Percentiles rank a stretch among this genome's conserved stretches.
Evolutionary conservation across 148 eudicot species (phyloP).

Genomic region (Diospyros lotus): DNA sequence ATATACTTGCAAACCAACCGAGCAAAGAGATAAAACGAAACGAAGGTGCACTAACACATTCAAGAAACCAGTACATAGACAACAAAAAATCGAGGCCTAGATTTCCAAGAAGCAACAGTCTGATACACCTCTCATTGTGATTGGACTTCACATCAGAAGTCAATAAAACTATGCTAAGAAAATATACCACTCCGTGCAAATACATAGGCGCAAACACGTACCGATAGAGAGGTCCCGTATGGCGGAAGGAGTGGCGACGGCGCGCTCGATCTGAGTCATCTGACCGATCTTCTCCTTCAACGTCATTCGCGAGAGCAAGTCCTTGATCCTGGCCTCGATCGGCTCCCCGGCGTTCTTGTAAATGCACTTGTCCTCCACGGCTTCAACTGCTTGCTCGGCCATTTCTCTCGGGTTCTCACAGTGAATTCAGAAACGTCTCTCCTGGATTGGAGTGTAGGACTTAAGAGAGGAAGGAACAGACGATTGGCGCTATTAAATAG

Average conservation of each 20-base stretch:
- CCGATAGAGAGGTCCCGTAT: conserved; percentile 32
- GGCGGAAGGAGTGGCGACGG: conserved; percentile 49
- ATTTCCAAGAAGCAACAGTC: too few relatives aligned
- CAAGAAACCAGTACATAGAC: too few relatives aligned
- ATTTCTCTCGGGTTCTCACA: conserved; percentile 13
- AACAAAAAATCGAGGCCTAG: too few relatives aligned
- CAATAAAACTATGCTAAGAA: too few relatives aligned
- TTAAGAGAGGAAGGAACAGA: background rate
- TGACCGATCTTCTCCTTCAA: conserved; percentile 82
- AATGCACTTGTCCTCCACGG: conserved; percentile 19
- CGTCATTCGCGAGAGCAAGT: conserved; percentile 78
- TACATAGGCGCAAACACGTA: conserved; percentile 1
- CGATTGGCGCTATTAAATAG: background rate
- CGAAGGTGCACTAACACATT: too few relatives aligned
- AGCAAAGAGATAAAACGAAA: too few relatives aligned
- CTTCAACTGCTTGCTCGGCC: background rate
- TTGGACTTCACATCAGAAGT: too few relatives aligned
- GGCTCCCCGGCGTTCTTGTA: conserved; percentile 72
- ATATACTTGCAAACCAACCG: background rate
- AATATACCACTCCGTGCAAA: background rate
- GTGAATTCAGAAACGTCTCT: background rate
- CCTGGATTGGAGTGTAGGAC: background rate
- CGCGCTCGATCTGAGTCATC: conserved; percentile 84
- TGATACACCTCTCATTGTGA: too few relatives aligned
- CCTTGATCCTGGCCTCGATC: conserved; percentile 61